Percentiles rank a stretch among this genome's conserved stretches.
phyloP scores from a whole-genome alignment of 1,139 yeast genomes.

The Yamadazyma triangularis region DNA sequence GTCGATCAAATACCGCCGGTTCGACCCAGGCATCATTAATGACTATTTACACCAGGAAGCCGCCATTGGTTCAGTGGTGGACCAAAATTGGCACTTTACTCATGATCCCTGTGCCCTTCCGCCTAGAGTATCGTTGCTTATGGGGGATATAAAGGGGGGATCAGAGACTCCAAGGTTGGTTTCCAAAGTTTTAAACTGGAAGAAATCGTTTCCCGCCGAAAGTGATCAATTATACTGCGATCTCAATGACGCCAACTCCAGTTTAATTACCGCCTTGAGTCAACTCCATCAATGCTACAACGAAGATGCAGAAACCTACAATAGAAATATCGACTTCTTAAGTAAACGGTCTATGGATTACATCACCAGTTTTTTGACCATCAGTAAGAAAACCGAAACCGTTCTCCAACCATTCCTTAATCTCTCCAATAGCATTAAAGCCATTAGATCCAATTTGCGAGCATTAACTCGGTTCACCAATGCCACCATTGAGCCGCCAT shows the following conservation, averaged over 20 bases:
- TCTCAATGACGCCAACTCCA: conserved; percentile 56
- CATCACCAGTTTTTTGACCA: too few species aligned
- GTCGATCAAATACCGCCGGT: conserved; percentile 75
- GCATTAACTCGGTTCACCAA: conserved; percentile 59
- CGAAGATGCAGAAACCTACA: conserved; percentile 18
- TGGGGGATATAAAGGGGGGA: conserved; percentile 94
- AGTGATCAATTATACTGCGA: conserved; percentile 49
- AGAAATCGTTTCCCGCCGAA: conserved; percentile 44
- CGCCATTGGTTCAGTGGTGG: conserved; percentile 25
- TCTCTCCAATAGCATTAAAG: conserved; percentile 25
- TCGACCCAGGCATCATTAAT: conserved; percentile 51
- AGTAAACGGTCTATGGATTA: not conserved
- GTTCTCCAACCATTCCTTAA: not conserved
- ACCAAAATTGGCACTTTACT: conserved; percentile 56
- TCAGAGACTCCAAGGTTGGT: conserved; percentile 93
- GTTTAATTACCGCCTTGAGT: conserved; percentile 47
- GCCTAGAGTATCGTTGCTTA: conserved; percentile 57
- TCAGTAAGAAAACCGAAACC: not conserved
- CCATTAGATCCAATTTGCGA: conserved; percentile 54
- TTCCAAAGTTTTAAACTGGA: conserved; percentile 71
- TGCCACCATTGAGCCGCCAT: conserved; percentile 83
- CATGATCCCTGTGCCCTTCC: conserved; percentile 62
- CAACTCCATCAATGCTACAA: conserved; percentile 30
- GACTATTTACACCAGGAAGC: conserved; percentile 26
- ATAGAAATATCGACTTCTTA: conserved; percentile 6